Evolutionary conservation across 331 rosid species (phyloP), one percentile per base, ranked within the genome.

Genomic region (Telfairia occidentalis): DNA sequence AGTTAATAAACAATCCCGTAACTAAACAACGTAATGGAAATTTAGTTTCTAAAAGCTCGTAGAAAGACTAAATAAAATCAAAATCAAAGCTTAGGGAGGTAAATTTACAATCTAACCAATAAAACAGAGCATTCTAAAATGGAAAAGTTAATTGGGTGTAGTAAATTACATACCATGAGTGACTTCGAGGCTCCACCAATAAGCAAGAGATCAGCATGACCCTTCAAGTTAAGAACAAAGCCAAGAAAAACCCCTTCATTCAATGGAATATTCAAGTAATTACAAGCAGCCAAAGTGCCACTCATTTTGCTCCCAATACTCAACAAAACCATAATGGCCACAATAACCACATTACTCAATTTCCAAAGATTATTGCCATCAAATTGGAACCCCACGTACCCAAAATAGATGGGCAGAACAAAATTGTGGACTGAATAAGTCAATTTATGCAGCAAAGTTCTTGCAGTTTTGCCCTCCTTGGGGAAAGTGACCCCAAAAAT

Each of bases 121-220:
- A n/a, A n/a, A n/a, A n/a, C n/a, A n/a, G n/a, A n/a, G n/a, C n/a
- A n/a, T n/a, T n/a, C n/a, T n/a, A n/a, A n/a, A n/a, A n/a, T n/a
- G n/a, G n/a, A n/a, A 60, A 61, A 35, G 24, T 37, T 2, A 19
- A n/a, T n/a, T n/a, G n/a, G n/a, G n/a, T n/a, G n/a, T n/a, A n/a
- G n/a, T 9, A 13, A 7, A 59, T 3, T 57, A 79, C 97, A 87
- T 77, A 93, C 98, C 42, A 88, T 52, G 1, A 85, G n/a, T 21
- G 53, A 12, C 49, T 85, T 91, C 10, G 96, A 84, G 37, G 96
- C 77, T 12, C 84, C 81, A 57, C 97, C 97, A 2, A 94, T 66
- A 80, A 94, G 88, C 13, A 94, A 61, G 34, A 94, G 83, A 84
- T 94, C 98, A 19, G 96, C 96, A 85, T 94, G 90, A 3, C 97